These are phyloP conservation scores for Acorus gramineus DNA, from an alignment of 106 monocot genomes.

Conservation along the genomic window DNA sequence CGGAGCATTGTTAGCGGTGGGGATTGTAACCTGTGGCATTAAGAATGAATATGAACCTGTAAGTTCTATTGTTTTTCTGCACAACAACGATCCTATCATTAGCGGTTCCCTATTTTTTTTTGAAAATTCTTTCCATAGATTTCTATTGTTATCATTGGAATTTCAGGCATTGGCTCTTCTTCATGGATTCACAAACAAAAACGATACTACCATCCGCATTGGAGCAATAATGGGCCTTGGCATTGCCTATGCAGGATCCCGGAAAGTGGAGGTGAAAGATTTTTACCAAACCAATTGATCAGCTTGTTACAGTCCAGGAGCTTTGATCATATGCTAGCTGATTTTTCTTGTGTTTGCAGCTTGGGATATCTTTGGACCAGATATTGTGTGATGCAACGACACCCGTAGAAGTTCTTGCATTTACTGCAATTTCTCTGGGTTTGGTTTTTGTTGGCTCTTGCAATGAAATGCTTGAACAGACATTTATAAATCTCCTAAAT, in stretches of 20 bases:
- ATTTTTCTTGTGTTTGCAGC: conserved; percentile 28
- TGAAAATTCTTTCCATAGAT: not conserved
- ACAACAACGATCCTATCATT: too few relatives aligned
- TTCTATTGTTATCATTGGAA: not conserved
- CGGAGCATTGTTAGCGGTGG: conserved; percentile 90
- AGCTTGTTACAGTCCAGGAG: too few relatives aligned
- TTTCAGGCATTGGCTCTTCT: conserved; percentile 78
- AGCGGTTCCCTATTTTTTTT: not conserved
- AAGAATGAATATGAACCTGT: conserved; percentile 96
- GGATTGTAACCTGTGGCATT: conserved; percentile 88
- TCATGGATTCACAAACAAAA: conserved; percentile 66
- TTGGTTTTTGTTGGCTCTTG: conserved; percentile 90
- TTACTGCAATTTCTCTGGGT: conserved; percentile 76
- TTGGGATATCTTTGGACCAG: conserved; percentile 36
- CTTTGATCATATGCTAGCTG: not conserved
- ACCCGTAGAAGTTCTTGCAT: conserved; percentile 82
- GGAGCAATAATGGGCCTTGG: conserved; percentile 96
- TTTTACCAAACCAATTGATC: not conserved
- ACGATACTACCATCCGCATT: conserved; percentile 70
- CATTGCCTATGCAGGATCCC: conserved; percentile 94
- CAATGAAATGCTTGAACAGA: conserved; percentile 85
- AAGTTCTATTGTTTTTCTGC: conserved; percentile 7
- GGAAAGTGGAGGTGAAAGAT: conserved; percentile 69
- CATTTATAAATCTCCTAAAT: conserved; percentile 81
- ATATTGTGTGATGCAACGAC: conserved; percentile 64